Conservation (phyloP, 176 grass and related monocot species). For the Panicum miliaceum region DNA sequence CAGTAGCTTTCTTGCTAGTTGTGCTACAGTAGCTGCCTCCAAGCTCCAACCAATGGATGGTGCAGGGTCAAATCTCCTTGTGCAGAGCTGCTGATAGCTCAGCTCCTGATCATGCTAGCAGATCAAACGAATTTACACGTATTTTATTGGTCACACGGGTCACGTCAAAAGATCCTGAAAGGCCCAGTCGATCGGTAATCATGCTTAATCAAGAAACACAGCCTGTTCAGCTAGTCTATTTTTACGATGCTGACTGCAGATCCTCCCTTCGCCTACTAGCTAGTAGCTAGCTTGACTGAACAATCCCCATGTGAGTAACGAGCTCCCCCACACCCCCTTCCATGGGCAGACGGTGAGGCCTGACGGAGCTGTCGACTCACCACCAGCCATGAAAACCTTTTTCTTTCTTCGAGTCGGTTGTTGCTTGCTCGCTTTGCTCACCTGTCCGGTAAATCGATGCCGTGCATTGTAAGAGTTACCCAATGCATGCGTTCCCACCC, state of each 20-base stretch:
- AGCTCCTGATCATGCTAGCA: background rate
- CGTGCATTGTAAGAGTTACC: conserved; percentile 35
- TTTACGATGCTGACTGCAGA: background rate
- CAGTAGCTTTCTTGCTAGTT: too few species aligned
- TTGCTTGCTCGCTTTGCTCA: background rate
- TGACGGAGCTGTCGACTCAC: background rate
- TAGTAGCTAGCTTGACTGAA: background rate
- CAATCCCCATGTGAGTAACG: conserved; percentile 24
- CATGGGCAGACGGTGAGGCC: background rate
- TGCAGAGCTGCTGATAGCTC: conserved; percentile 13
- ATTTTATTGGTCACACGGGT: conserved; percentile 16
- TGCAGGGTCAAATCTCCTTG: conserved; percentile 17
- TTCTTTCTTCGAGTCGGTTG: background rate
- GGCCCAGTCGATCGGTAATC: conserved; percentile 11
- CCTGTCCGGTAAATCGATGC: conserved; percentile 10
- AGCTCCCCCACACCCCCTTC: background rate
- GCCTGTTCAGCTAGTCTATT: background rate
- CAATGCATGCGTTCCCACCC: conserved; percentile 10
- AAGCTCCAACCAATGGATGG: conserved; percentile 13
- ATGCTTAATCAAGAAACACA: conserved; percentile 22
- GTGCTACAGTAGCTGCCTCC: background rate
- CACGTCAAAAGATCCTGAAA: conserved; percentile 36
- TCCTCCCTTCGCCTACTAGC: background rate
- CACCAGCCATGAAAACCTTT: background rate
- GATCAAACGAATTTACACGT: conserved; percentile 4